Evolutionary conservation across 169 alveolate genomes (phyloP), one percentile per base, ranked within the genome.

Genomic region (Eimeria acervulina): DNA sequence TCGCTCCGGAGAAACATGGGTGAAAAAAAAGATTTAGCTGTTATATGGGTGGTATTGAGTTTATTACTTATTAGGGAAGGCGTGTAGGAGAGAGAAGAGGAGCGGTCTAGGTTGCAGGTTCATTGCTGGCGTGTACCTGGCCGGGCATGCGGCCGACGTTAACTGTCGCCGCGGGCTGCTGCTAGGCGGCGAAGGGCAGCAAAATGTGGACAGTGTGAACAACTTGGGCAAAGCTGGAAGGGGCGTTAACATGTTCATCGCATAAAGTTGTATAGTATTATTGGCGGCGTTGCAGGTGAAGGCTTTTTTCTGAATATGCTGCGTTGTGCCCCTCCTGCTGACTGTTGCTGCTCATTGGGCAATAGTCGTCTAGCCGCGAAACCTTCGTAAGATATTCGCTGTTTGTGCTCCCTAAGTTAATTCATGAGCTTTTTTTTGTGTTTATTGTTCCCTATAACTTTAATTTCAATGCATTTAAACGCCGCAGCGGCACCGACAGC

Each of bases 271-370:
- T 33, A 52, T 47, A 7, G 55, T 51, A 51, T 83, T 52, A 52
- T 44, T 83, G 91, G 91, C 91, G 17, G 44, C 51, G n/a, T 52
- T 31, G 76, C 74, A 83, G 91, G 47, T 38, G 91, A 47, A 66
- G 91, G 76, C 42, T 52, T 52, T 47, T 52, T 52, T 47, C 47
- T 83, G 74, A 83, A 47, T 83, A 47, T 52, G 91, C 52, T 44
- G 91, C 91, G 91, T 52, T 83, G 76, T 31, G 91, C 74, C 91
- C 44, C 91, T 80, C 90, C 68, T 78, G n/a, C 44, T 28, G 44
- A 15, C 88, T 78, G 55, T 78, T 55, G 81, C 42, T 78, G 66
- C 36, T 38, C 88, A 38, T 42, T n/a, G 88, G 88, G 66, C 55
- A 42, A 19, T 40, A 42, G 88, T 78, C 88, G 19, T 36, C 83